Base-by-base conservation (phyloP, 2,329 filamentous ascomycete species). In the Diaporthe vaccinii region DNA sequence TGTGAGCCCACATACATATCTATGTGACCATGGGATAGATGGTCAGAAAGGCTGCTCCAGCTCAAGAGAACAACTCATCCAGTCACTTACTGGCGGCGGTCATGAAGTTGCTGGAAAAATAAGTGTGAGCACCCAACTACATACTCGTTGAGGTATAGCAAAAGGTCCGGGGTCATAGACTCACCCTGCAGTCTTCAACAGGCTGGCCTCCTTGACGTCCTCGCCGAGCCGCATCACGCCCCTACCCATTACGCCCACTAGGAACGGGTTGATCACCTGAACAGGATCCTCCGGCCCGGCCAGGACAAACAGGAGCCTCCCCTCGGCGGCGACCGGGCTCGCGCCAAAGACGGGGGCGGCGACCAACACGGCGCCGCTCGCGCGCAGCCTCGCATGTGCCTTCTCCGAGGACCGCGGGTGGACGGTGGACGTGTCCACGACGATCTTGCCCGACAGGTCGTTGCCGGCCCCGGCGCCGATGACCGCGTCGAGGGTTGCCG, bases 401-500 rank as follows among this genome's bases (percentile, higher is more conserved):
- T 76, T 75, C 1, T 79, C 76, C 0, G 86, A 85, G 0, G 86
- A 86, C 9, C 83, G 79, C 0, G 88, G 87, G 72, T 88, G 86
- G 1, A 89, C 84, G 0, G 88, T 89, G 0, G 87, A 88, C 0
- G 87, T 88, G 75, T 90, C 88, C 25, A 87, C 81, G 12, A 89
- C 77, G 17, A 85, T 81, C 77, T 89, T 89, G n/a, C 80, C 81
- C 4, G 74, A 17, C 2, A 84, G 53, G 17, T 78, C 36, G n/a
- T 9, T n/a, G 76, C 72, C 44, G 78, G 78, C 76, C 0, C 68
- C 31, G 22, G 84, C 81, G 61, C 89, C 79, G 4, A 95, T 84
- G 39, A 93, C 89, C 3, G 87, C 82, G 55, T 88, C 83, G 75
- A 95, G 88, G 28, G 91, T 90, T 4, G 88, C 85, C 74, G 91